Base-by-base conservation (phyloP, 2,329 filamentous ascomycete genomes). In the Lanzia echinophila region DNA sequence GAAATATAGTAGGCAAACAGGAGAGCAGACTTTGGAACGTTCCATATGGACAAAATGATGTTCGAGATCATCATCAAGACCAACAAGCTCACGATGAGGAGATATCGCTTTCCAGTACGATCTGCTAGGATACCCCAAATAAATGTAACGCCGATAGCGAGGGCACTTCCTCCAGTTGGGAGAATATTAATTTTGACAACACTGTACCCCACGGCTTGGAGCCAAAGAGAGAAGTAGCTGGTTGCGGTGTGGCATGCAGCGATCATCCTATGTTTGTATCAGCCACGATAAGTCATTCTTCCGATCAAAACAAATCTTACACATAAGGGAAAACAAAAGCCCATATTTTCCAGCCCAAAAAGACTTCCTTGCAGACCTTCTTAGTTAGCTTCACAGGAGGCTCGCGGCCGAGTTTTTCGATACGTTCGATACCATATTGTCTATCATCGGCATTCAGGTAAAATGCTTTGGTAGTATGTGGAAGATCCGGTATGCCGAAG, bases 221-320 rank as follows among this genome's bases (percentile, higher is more conserved):
- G 38, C 47, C 47, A 50, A 15, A 50, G 38, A 22, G 31, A 42
- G 11, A 50, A 42, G n/a, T 50, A 43, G 19, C n/a, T 50, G 17
- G 47, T 41, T 19, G 46, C 33, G 4, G 47, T 19, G 13, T 50
- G 47, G 47, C 36, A 50, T 12, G 28, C 15, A 12, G 28, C 44
- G n/a, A 47, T 19, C 44, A 34, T 47, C 12, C 44, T 46, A 15
- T 31, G 32, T 24, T 33, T 33, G 7, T 6, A 6, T 33, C 3
- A 3, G 3, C 32, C 13, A 12, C 24, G 24, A 28, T 28, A 28
- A 12, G 10, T 0, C 28, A 10, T 3, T 6, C 3, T 20, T 1
- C 15, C 2, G 17, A 46, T 10, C 3, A 13, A 19, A 7, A 12
- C 15, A 36, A 4, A 36, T 12, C 46, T 39, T 31, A 48, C 46